These are phyloP conservation scores for Calocera cornea DNA, from an alignment of 768 basidiomycete genomes.

Conservation along the genomic window DNA sequence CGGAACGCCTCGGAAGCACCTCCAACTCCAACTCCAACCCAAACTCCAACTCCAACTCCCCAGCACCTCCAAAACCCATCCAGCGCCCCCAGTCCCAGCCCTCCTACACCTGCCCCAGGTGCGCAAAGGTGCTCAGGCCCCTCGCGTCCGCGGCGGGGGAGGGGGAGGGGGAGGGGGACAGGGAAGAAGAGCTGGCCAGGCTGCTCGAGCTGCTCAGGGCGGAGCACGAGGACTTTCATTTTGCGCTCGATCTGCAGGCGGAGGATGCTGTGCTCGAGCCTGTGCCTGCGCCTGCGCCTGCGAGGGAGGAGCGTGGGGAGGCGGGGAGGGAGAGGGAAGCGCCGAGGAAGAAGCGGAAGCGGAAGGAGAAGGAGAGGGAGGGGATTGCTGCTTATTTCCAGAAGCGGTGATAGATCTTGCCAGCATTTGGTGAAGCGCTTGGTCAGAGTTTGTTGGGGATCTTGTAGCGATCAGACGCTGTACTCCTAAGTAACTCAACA, in stretches of 20 bases:
- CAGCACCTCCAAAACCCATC: conserved; percentile 22
- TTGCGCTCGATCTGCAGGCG: conserved; percentile 62
- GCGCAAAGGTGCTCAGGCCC: background rate
- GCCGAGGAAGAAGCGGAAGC: conserved; percentile 20
- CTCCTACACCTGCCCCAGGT: conserved; percentile 10
- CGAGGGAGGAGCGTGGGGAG: conserved; percentile 9
- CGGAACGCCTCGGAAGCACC: background rate
- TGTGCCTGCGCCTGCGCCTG: conserved; percentile 15
- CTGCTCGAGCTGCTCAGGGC: conserved; percentile 19
- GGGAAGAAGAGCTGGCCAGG: no score
- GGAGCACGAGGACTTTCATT: conserved; percentile 85
- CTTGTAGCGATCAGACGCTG: background rate
- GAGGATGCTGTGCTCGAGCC: conserved; percentile 26
- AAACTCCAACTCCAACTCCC: conserved; percentile 4
- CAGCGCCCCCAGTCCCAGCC: conserved; percentile 12
- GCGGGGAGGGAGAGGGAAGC: conserved; percentile 7
- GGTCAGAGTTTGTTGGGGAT: background rate
- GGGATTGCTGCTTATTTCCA: conserved; percentile 40
- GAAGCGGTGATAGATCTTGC: conserved; percentile 9
- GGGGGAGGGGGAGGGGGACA: conserved; percentile 8
- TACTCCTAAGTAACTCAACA: conserved; percentile 11
- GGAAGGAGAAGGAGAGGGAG: conserved; percentile 18
- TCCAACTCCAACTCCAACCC: background rate
- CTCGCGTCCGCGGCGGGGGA: background rate
- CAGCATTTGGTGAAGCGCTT: no score